Evolutionary conservation across 179 eudicot genomes (phyloP).

Genomic region (Corrigiola litoralis): DNA sequence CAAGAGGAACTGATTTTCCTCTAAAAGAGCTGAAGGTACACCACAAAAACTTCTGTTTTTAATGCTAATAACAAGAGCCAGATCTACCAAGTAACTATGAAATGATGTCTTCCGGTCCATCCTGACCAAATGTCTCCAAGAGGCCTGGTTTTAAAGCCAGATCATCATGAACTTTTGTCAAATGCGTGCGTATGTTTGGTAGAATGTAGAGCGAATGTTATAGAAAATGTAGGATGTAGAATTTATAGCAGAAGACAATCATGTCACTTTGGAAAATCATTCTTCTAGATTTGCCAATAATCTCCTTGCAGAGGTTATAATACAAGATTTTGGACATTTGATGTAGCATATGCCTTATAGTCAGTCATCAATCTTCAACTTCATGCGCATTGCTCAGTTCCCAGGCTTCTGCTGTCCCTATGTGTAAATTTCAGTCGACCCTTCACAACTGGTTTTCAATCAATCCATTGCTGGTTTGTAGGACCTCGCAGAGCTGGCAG

Average conservation of each 20-base stretch:
- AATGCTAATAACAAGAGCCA: not conserved
- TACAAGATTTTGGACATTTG: not conserved
- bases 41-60: not conserved
- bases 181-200: too few species aligned
- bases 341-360: not conserved
- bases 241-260: too few species aligned
- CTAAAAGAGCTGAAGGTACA: not conserved
- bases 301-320: too few species aligned
- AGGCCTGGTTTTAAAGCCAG: too few species aligned
- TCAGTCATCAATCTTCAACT: not conserved
- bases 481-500: conserved; percentile 73
- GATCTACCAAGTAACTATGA: not conserved
- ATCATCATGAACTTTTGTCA: too few species aligned
- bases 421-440: not conserved
- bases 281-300: too few species aligned
- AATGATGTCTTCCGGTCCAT: not conserved
- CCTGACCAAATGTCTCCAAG: too few species aligned
- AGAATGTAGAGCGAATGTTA: too few species aligned
- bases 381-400: not conserved
- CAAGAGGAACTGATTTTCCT: not conserved
- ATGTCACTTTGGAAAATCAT: too few species aligned
- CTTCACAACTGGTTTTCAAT: not conserved
- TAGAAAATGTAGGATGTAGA: too few species aligned
- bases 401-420: not conserved
- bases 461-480: conserved; percentile 17